These are phyloP conservation scores for Erythrophleum ivorense DNA, from an alignment of 331 rosid genomes.

Conservation along the genomic window DNA sequence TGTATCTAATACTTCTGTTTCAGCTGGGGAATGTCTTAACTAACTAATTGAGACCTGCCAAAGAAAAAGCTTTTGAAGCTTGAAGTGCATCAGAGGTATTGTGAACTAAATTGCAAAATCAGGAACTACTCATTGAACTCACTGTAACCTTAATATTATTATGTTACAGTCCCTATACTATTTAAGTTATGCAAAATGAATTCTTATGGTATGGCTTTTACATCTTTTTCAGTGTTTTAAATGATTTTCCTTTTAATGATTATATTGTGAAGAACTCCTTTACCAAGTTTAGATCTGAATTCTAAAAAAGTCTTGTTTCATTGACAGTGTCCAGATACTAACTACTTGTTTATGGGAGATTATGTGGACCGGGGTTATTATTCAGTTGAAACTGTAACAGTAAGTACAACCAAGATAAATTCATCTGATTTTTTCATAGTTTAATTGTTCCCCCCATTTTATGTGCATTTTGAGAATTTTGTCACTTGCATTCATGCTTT, in stretches of 20 bases:
- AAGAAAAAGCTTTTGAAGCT: conserved; percentile 49
- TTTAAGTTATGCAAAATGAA: conserved; percentile 24
- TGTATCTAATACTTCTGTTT: conserved; percentile 48
- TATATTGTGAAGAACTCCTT: background rate
- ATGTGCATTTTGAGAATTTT: conserved; percentile 1
- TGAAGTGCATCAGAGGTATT: conserved; percentile 54
- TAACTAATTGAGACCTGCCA: conserved; percentile 56
- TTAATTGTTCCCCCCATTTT: background rate
- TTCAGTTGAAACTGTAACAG: conserved; percentile 99
- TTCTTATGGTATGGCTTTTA: conserved; percentile 16
- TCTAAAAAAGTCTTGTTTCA: conserved; percentile 35
- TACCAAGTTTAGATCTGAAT: conserved; percentile 12
- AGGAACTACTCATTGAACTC: conserved; percentile 41
- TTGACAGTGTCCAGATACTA: conserved; percentile 97
- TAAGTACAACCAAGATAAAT: conserved; percentile 51
- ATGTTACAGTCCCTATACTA: background rate
- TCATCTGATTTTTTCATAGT: background rate
- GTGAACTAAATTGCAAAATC: conserved; percentile 44
- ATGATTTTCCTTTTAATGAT: conserved; percentile 17
- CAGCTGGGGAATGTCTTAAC: conserved; percentile 53
- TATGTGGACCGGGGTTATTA: conserved; percentile 99
- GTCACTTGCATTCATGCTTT: conserved; percentile 18
- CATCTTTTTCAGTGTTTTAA: conserved; percentile 16
- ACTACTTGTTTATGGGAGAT: conserved; percentile 99
- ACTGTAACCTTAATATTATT: conserved; percentile 26